Base-by-base conservation (phyloP, 345 rosid species). In the Tarenaya hassleriana region DNA sequence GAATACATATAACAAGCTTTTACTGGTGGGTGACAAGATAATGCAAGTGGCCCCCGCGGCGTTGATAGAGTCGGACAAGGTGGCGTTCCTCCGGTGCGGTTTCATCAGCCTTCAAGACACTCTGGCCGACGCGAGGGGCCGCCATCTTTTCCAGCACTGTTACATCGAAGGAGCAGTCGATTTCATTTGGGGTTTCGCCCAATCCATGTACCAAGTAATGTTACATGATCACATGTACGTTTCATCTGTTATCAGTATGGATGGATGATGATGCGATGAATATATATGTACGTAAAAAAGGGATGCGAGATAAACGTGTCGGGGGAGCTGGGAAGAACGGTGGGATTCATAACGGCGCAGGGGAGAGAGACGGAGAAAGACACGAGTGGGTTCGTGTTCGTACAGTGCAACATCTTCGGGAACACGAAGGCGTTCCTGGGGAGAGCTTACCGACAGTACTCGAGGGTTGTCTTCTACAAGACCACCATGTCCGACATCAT, bases 61-160 rank as follows among this genome's bases (percentile, higher is more conserved):
- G 29, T 2, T 24, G 29, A 24, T 24, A 24, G 5, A 2, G 29
- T 2, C 29, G 5, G 79, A 77, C n/a, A 66, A 69, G 39, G 60
- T 71, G 7, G 57, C 73, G 10, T 77, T 74, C 53, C 58, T 17
- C 10, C 35, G 44, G 0, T 71, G 79, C 20, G 39, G 45, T n/a
- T 74, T 77, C 45, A 4, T 66, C 41, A 76, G 77, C 9, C 16
- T 77, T 32, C 75, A 77, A 55, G 79, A 77, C 44, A 71, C 73
- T 4, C 7, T 74, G 7, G 74, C 70, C 73, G 77, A 74, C 35
- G 73, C 7, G 10, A 7, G 0, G 37, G 71, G 75, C 24, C 66
- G 69, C 27, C 83, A 71, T 50, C 66, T 52, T 47, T 77, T 61
- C 64, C 1, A 6, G 16, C 33, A 41, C 0, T 77, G 77, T 65